Evolutionary conservation across 2,329 filamentous ascomycete genomes (phyloP).

Genomic region (Apiospora saccharicola): DNA sequence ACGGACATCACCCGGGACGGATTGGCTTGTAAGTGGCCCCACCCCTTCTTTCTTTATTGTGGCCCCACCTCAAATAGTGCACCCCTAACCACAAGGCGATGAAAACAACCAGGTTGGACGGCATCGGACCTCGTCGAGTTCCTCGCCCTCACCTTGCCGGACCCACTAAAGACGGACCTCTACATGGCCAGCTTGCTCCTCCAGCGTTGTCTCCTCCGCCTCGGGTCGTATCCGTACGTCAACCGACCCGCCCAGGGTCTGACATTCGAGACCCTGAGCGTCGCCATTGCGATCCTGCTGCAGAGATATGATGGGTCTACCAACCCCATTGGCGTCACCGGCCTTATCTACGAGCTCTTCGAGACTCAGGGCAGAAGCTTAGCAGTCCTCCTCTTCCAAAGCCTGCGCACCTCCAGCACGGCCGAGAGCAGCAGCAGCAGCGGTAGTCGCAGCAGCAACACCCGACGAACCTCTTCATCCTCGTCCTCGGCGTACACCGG

Average conservation of each 20-base stretch:
- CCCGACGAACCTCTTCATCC: background rate
- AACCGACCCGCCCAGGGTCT: background rate
- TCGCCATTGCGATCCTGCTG: background rate
- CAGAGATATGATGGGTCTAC: background rate
- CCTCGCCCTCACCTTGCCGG: background rate
- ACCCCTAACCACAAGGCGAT: no score
- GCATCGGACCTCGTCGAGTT: slow-evolving; percentile 13
- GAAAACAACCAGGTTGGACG: background rate
- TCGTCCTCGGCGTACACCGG: background rate
- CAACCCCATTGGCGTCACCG: background rate
- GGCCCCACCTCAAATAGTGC: background rate
- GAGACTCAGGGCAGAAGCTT: background rate
- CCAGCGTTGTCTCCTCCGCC: background rate
- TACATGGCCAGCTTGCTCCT: slow-evolving; percentile 16
- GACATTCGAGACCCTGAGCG: background rate
- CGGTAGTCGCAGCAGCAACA: background rate
- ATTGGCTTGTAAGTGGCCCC: background rate
- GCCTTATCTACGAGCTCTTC: slow-evolving; percentile 12
- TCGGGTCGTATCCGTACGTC: slow-evolving; percentile 10
- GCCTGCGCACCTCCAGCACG: background rate
- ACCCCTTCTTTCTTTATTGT: background rate
- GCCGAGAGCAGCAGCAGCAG: background rate
- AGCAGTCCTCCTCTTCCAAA: background rate
- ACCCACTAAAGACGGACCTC: slow-evolving; percentile 1
- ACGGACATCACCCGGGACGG: slow-evolving; percentile 2